Evolutionary conservation across 2,329 filamentous ascomycete species (phyloP).

Genomic region (Mycosphaerella sp.): DNA sequence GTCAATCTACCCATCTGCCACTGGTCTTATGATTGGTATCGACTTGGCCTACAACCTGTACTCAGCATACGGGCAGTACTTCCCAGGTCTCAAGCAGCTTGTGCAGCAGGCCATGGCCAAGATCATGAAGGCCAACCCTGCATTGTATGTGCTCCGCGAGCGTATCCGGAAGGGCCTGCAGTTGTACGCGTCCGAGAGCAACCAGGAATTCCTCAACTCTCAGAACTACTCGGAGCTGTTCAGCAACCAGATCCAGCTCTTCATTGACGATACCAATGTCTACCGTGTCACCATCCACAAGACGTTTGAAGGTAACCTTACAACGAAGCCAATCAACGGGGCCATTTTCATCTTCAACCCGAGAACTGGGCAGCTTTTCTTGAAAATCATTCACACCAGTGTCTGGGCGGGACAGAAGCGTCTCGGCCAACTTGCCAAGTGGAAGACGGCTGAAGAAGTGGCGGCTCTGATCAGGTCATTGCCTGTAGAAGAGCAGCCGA

Average conservation of each 20-base stretch:
- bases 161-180: slow-evolving; percentile 98
- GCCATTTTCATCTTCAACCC: slow-evolving; percentile 99
- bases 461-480: slow-evolving; percentile 91
- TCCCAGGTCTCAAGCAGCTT: slow-evolving; percentile 91
- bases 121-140: slow-evolving; percentile 99
- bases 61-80: slow-evolving; percentile 97
- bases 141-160: slow-evolving; percentile 90
- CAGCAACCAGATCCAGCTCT: slow-evolving; percentile 97
- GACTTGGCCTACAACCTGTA: slow-evolving; percentile 98
- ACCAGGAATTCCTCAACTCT: slow-evolving; percentile 98
- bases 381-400: slow-evolving; percentile 99
- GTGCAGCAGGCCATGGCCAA: slow-evolving; percentile 99
- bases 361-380: slow-evolving; percentile 91
- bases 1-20: slow-evolving; percentile 96
- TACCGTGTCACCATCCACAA: slow-evolving; percentile 99
- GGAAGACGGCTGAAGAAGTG: slow-evolving; percentile 99
- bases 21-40: slow-evolving; percentile 94
- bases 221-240: slow-evolving; percentile 99
- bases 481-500: slow-evolving; percentile 95
- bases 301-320: slow-evolving; percentile 98
- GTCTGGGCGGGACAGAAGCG: slow-evolving; percentile 99
- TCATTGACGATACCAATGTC: slow-evolving; percentile 98
- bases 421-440: slow-evolving; percentile 95
- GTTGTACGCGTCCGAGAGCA: slow-evolving; percentile 95
- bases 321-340: slow-evolving; percentile 98